Evolutionary conservation across 2,329 filamentous ascomycete genomes (phyloP).

Genomic region (Arthrobotrys entomopaga): DNA sequence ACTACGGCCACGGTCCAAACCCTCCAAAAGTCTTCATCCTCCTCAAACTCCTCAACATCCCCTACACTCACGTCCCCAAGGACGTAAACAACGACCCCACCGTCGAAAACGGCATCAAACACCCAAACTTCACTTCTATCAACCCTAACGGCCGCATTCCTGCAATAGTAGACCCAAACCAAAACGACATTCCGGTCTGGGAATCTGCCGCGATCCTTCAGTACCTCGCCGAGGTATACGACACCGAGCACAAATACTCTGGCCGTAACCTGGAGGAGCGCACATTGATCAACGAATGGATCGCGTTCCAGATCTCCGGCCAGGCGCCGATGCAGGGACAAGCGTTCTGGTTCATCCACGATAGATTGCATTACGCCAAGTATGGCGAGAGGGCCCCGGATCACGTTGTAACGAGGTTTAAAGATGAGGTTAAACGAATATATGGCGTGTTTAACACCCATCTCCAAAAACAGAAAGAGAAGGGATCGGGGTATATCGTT

Average conservation of each 20-base stretch:
- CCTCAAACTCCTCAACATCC: slow-evolving; percentile 57
- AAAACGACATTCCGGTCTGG: slow-evolving; percentile 65
- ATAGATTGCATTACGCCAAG: slow-evolving; percentile 29
- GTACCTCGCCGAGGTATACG: slow-evolving; percentile 65
- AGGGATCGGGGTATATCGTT: slow-evolving; percentile 42
- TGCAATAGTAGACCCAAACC: slow-evolving; percentile 64
- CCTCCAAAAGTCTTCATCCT: slow-evolving; percentile 58
- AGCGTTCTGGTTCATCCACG: slow-evolving; percentile 56
- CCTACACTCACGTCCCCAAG: slow-evolving; percentile 42
- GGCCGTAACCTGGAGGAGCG: slow-evolving; percentile 60
- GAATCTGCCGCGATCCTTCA: slow-evolving; percentile 67
- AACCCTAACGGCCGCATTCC: slow-evolving; percentile 62
- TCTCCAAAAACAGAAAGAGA: slow-evolving; percentile 57
- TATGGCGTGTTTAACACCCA: slow-evolving; percentile 59
- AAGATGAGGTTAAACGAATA: slow-evolving; percentile 57
- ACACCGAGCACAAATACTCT: slow-evolving; percentile 61
- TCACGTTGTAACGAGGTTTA: slow-evolving; percentile 53
- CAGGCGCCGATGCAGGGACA: slow-evolving; percentile 66
- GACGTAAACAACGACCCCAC: slow-evolving; percentile 34
- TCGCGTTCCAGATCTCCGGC: slow-evolving; percentile 64
- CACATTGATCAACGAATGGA: slow-evolving; percentile 60
- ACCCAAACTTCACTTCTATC: slow-evolving; percentile 59
- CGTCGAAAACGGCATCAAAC: slow-evolving; percentile 59
- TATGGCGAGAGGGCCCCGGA: slow-evolving; percentile 36
- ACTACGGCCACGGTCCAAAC: slow-evolving; percentile 55